Evolutionary conservation across 345 rosid species (phyloP).

Genomic region (Pistacia vera): DNA sequence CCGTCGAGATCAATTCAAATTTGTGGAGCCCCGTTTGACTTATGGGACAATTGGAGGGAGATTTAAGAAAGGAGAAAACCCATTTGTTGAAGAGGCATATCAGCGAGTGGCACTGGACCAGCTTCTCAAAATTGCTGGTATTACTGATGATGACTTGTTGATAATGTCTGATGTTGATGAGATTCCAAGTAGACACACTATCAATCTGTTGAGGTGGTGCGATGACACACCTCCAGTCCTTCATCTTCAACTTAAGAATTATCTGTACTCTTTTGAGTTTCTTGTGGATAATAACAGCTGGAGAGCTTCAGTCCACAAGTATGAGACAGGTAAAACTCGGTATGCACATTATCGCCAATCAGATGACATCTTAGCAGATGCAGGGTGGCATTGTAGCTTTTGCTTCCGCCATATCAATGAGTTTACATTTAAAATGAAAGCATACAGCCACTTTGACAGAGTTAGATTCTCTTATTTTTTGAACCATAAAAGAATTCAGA

Average conservation of each 20-base stretch:
- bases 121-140: slow-evolving; percentile 69
- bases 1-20: slow-evolving; percentile 66
- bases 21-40: slow-evolving; percentile 70
- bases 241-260: slow-evolving; percentile 77
- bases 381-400: slow-evolving; percentile 78
- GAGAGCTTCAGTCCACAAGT: slow-evolving; percentile 84
- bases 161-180: slow-evolving; percentile 93
- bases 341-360: slow-evolving; percentile 67
- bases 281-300: slow-evolving; percentile 73
- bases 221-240: slow-evolving; percentile 69
- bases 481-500: slow-evolving; percentile 61
- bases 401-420: slow-evolving; percentile 59
- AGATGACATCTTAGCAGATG: slow-evolving; percentile 55
- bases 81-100: slow-evolving; percentile 80
- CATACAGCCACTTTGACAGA: slow-evolving; percentile 64
- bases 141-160: slow-evolving; percentile 77
- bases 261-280: slow-evolving; percentile 85
- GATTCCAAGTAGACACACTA: slow-evolving; percentile 86
- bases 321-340: slow-evolving; percentile 50
- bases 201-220: slow-evolving; percentile 84
- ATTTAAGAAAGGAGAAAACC: slow-evolving; percentile 79
- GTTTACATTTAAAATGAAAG: slow-evolving; percentile 69
- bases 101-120: slow-evolving; percentile 81
- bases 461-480: slow-evolving; percentile 56
- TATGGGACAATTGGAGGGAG: slow-evolving; percentile 78